Evolutionary conservation across 371 early-diverging fungal species (phyloP).

Genomic region (Funneliformis caledonium): DNA sequence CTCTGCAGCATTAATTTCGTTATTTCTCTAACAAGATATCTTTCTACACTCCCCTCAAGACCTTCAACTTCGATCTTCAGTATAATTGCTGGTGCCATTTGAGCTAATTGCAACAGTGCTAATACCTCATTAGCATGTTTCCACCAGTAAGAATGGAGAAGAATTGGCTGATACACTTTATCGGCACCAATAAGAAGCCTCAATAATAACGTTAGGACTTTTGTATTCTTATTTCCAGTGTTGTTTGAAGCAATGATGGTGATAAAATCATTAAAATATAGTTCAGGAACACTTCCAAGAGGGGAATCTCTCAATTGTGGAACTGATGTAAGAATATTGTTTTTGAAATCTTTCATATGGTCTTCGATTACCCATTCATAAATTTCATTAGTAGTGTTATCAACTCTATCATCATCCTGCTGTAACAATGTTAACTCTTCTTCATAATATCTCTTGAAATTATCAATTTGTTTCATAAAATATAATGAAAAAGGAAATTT

Average conservation of each 20-base stretch:
- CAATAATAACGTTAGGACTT: background rate
- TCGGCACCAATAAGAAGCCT: background rate
- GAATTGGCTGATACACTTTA: conserved; percentile 25
- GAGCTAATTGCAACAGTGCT: conserved; percentile 30
- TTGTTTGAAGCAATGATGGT: conserved; percentile 8
- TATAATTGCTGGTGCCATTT: conserved; percentile 25
- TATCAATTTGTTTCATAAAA: conserved; percentile 34
- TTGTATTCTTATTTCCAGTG: background rate
- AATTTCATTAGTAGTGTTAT: conserved; percentile 1
- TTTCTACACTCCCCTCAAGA: background rate
- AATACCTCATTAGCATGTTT: background rate
- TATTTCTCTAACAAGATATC: conserved; percentile 4
- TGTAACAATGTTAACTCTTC: conserved; percentile 11
- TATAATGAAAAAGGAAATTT: conserved; percentile 39
- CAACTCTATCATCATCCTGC: conserved; percentile 35
- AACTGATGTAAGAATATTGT: conserved; percentile 28
- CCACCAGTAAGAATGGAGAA: conserved; percentile 40
- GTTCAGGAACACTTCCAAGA: background rate
- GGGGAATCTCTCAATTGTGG: background rate
- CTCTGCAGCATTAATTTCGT: background rate
- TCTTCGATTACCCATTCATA: background rate
- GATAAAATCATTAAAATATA: conserved; percentile 38
- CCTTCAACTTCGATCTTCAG: background rate
- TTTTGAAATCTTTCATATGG: background rate
- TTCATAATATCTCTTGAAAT: conserved; percentile 34